Evolutionary conservation across 2,329 filamentous ascomycete genomes (phyloP).

Genomic region (Neospermospora avenae): DNA sequence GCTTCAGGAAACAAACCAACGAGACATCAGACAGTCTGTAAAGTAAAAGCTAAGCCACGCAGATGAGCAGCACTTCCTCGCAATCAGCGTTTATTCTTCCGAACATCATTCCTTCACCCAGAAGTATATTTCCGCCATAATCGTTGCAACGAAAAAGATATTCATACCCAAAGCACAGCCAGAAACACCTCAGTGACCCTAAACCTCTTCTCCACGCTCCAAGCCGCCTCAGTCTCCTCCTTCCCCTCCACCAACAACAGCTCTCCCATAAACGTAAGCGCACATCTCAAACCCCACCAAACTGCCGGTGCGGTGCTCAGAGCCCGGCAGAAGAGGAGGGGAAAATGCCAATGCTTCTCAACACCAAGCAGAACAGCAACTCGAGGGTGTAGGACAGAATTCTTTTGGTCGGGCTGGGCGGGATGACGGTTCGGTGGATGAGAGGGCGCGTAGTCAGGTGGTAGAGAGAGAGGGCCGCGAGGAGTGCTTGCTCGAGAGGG

Average conservation of each 20-base stretch:
- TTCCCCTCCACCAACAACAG: conserved; percentile 49
- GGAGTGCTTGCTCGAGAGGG: conserved; percentile 11
- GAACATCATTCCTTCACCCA: neutral
- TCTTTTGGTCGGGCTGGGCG: conserved; percentile 25
- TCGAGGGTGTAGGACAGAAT: conserved; percentile 64
- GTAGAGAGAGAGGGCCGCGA: conserved; percentile 5
- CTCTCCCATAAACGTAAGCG: conserved; percentile 64
- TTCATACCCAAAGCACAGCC: conserved; percentile 69
- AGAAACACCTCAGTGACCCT: conserved; percentile 66
- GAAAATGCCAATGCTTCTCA: conserved; percentile 67
- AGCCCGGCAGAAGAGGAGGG: conserved; percentile 69
- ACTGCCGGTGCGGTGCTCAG: conserved; percentile 67
- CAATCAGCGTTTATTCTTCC: conserved; percentile 16
- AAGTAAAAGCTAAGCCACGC: conserved; percentile 65
- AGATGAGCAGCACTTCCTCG: conserved; percentile 64
- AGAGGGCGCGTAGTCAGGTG: conserved; percentile 8
- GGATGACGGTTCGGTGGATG: conserved; percentile 28
- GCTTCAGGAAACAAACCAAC: conserved; percentile 55
- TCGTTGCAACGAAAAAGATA: neutral
- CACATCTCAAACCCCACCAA: conserved; percentile 69
- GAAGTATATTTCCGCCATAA: neutral
- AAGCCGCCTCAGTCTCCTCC: conserved; percentile 37
- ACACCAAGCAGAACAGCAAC: conserved; percentile 76
- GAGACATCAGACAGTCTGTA: conserved; percentile 79
- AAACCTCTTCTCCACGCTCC: conserved; percentile 48